Evolutionary conservation across 2,329 filamentous ascomycete species (phyloP), one percentile per base, ranked within the genome.

Genomic region (Byssochlamys sp.): DNA sequence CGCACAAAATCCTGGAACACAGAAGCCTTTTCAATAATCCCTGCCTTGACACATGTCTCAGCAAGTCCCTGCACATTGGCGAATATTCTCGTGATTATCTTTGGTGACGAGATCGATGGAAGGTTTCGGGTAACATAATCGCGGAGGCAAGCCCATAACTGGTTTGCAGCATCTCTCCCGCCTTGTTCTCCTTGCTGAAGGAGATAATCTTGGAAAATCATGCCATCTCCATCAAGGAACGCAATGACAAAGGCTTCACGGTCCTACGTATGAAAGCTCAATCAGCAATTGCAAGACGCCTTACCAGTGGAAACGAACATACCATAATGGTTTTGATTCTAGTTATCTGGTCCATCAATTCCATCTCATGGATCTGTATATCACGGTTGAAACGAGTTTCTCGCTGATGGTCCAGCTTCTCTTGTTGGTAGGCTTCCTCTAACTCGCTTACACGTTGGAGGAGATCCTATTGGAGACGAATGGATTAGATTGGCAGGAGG

Each of bases 161-260:
- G 67, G 39, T 71, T 73, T n/a, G 80, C 81, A 35, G 81, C 81
- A 61, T 74, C 75, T 58, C 74, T 78, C 24, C 81, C 81, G 55
- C 81, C 81, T 55, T 73, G 65, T 68, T 80, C 79, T 31, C 80
- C 81, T 52, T 74, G 71, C 53, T 73, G 71, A 53, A 83, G 58
- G 55, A 78, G 75, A 19, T 79, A 72, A 56, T 83, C 78, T 51
- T 73, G 70, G 63, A 84, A 84, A 60, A 83, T 75, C 68, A 81
- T 78, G 51, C 77, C 78, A 61, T 83, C 79, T 48, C 80, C 81
- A 62, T 84, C 81, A 53, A 84, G 73, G 35, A 84, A 71, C 31
- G 81, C 73, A 14, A 81, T 67, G 48, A 83, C 72, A 62, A 80
- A 83, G 3, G 80, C 76, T 67, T 83, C 78, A 55, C 77, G 76